phyloP scores from a whole-genome alignment of 345 rosid genomes.

The Eucalyptus marginata region DNA sequence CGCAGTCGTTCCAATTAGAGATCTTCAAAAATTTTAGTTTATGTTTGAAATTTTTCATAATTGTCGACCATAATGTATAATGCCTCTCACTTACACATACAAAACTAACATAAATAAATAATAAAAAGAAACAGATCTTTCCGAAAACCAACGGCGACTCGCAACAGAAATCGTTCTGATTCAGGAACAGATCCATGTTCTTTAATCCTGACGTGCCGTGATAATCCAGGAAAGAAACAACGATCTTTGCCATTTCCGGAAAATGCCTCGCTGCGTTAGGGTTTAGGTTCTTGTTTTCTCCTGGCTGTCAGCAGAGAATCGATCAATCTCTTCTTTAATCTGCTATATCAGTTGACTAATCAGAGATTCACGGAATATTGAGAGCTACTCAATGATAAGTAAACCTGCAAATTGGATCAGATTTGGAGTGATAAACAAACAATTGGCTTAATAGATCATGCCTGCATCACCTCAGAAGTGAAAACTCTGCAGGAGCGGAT shows the following conservation, averaged over 20 bases:
- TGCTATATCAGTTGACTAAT: not conserved
- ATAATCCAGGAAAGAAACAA: not conserved
- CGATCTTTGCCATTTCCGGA: not conserved
- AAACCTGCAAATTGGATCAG: not conserved
- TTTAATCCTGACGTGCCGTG: not conserved
- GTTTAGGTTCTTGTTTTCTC: not conserved
- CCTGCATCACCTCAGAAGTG: not conserved
- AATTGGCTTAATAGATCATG: no score
- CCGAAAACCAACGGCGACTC: not conserved
- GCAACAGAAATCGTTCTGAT: not conserved
- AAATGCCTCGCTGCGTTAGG: not conserved
- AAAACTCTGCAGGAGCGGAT: not conserved
- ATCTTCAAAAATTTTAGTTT: not conserved
- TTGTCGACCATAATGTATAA: not conserved
- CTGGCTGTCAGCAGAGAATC: not conserved
- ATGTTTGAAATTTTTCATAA: not conserved
- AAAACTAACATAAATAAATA: not conserved
- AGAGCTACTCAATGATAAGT: not conserved
- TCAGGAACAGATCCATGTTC: not conserved
- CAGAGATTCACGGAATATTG: not conserved
- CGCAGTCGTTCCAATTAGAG: not conserved
- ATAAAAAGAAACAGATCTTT: not conserved
- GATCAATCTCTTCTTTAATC: not conserved
- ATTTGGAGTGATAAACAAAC: not conserved
- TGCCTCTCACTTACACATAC: not conserved